These are phyloP conservation scores for Ophioceras dolichostomum DNA, from an alignment of 2,329 filamentous ascomycete species.

Conservation along the genomic window DNA sequence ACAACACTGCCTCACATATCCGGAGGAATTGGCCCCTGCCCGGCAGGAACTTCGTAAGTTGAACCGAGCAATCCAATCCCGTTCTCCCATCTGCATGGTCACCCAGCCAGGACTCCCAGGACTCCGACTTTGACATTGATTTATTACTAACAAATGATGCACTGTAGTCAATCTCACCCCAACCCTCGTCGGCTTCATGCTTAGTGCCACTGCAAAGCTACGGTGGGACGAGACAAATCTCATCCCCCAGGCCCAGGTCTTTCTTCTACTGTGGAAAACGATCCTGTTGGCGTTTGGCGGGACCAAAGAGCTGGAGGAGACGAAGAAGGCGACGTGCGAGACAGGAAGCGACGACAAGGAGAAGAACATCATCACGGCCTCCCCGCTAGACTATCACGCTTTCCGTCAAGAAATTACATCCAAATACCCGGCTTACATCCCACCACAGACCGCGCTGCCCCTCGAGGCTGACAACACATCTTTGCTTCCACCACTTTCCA, in stretches of 20 bases:
- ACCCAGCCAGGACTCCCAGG: too few species aligned
- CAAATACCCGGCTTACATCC: slow-evolving; percentile 94
- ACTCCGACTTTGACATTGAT: too few species aligned
- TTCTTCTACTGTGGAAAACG: slow-evolving; percentile 85
- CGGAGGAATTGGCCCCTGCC: slow-evolving; percentile 31
- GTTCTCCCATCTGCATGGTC: neutral
- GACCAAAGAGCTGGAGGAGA: slow-evolving; percentile 55
- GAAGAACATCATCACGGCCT: slow-evolving; percentile 78
- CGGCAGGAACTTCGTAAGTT: slow-evolving; percentile 38
- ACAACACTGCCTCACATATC: slow-evolving; percentile 41
- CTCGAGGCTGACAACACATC: slow-evolving; percentile 86
- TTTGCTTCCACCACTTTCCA: slow-evolving; percentile 73
- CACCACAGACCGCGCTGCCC: slow-evolving; percentile 70
- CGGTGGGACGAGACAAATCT: slow-evolving; percentile 59
- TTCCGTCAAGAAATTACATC: slow-evolving; percentile 96
- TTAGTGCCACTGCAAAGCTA: slow-evolving; percentile 54
- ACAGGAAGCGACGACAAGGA: slow-evolving; percentile 45
- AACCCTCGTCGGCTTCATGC: slow-evolving; percentile 57
- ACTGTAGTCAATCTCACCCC: slow-evolving; percentile 50
- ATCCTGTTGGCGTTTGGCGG: slow-evolving; percentile 79
- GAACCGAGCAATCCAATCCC: neutral
- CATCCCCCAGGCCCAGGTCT: slow-evolving; percentile 55
- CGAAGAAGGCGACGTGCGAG: slow-evolving; percentile 62
- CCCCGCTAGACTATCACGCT: slow-evolving; percentile 87
- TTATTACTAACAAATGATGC: too few species aligned